Evolutionary conservation across 2,329 filamentous ascomycete genomes (phyloP), one percentile per base, ranked within the genome.

Genomic region (Trichoderma koningii): DNA sequence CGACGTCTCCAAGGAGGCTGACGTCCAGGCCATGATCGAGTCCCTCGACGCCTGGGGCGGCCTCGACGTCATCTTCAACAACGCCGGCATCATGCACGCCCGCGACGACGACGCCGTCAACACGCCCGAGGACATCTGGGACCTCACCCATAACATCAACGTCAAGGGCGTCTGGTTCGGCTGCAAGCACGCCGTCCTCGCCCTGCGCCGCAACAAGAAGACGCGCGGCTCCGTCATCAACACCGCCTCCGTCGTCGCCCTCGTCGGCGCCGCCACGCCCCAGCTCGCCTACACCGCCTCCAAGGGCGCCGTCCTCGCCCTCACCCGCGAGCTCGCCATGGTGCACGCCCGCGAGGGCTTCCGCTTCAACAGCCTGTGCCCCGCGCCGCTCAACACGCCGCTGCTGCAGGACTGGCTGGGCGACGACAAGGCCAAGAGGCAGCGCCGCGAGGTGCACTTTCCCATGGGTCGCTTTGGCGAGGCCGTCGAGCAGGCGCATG

Each of bases 141-240:
- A 97, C 73, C 81, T 96, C 70, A 97, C 93, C 5, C 92, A 96
- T 68, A 88, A 87, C 76, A 96, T 97, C 82, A 97, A 97, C 78
- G 93, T 97, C 77, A 97, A 97, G 85, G 93, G 93, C 50, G 93
- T 97, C n/a, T 97, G 93, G 93, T 97, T 87, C 76, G 93, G 93
- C 67, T 89, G 88, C 85, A 97, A 97, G 84, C 92, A 97, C 77
- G 92, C 93, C 7, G 88, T 97, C 30, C 82, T 94, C 57, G 86
- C 91, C 51, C 83, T 97, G 72, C 89, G 93, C 69, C 88, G 87
- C 71, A 83, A 96, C 82, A 85, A 85, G 63, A 97, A 97, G 87
- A 86, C 82, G 51, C 86, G 84, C 71, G 91, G 87, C 59, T 92
- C 89, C 77, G 87, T 97, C 78, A 93, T 97, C 84, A 97, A 97